Evolutionary conservation across 257 asterid species (phyloP), one percentile per base, ranked within the genome.

Genomic region (Forsythia viridissima): DNA sequence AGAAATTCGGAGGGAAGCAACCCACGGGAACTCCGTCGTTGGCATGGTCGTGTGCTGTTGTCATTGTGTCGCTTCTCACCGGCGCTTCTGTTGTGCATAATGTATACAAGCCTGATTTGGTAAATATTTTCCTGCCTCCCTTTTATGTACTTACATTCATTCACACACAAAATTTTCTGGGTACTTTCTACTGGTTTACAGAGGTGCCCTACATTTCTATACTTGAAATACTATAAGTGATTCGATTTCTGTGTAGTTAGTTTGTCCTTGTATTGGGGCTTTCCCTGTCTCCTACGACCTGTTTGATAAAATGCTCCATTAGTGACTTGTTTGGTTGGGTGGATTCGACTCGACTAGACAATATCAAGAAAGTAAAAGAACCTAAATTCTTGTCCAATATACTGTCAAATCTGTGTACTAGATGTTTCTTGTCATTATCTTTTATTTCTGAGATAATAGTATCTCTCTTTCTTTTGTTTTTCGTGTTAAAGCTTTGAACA

Each of bases 1-100:
- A 77, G 72, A 91, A 80, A 85, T 91, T 87, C 39, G 98, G 96
- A 18, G 94, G 96, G 78, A 93, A 87, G 84, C 84, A 13, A 38
- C 90, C 91, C 72, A 91, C 92, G 16, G 97, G 97, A 70, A 92
- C 97, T 8, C 97, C 97, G 74, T 92, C 98, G 66, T 36, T 94
- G 80, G 93, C 93, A 5, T 87, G 92, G 98, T 94, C 97, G 13
- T 78, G 86, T 85, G 88, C 73, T 16, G 92, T 94, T 44, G 92
- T 89, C 1, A 85, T 91, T 5, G 90, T 87, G 18, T 94, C 97
- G 3, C 96, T 94, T 48, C 93, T 94, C 73, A 83, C 87, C 85
- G 97, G 96, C 24, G 97, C 98, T 80, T 92, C 97, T 36, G 7
- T 92, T 9, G 96, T 92, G 67, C 97, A 91, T 82, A 91, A 89